Conservation (phyloP, 331 rosid genomes). For the Rosa hybrid region DNA sequence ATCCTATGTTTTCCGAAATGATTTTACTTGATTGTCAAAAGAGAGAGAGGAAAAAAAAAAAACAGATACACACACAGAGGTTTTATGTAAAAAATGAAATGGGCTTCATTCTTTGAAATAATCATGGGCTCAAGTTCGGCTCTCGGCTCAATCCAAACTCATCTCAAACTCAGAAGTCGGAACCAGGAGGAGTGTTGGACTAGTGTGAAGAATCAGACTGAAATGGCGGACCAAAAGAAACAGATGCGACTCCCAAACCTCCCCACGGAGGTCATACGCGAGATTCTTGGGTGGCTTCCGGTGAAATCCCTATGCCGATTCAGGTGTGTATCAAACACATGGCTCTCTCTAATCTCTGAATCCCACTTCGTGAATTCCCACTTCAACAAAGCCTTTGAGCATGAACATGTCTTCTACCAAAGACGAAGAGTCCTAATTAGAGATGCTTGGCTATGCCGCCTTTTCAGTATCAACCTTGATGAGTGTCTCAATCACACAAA, state of each 20-base stretch:
- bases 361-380: conserved; percentile 15
- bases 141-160: neutral
- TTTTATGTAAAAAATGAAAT: no score
- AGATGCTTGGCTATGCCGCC: neutral
- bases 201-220: neutral
- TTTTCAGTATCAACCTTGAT: neutral
- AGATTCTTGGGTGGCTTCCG: neutral
- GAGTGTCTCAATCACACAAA: neutral
- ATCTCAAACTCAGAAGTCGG: neutral
- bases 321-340: conserved; percentile 20
- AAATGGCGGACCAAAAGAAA: neutral
- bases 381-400: conserved; percentile 8
- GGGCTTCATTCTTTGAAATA: no score
- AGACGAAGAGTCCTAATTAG: neutral
- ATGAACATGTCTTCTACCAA: neutral
- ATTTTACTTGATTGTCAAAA: no score
- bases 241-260: conserved; percentile 4
- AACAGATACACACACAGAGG: no score
- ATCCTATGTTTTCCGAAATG: no score
- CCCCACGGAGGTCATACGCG: conserved; percentile 4
- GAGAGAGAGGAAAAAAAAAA: no score
- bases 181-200: no score
- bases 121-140: no score
- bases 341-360: conserved; percentile 14
- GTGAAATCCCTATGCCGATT: conserved; percentile 20